Conservation (phyloP, 2,329 filamentous ascomycete species). For the Ceratocystis cacaofunesta region DNA sequence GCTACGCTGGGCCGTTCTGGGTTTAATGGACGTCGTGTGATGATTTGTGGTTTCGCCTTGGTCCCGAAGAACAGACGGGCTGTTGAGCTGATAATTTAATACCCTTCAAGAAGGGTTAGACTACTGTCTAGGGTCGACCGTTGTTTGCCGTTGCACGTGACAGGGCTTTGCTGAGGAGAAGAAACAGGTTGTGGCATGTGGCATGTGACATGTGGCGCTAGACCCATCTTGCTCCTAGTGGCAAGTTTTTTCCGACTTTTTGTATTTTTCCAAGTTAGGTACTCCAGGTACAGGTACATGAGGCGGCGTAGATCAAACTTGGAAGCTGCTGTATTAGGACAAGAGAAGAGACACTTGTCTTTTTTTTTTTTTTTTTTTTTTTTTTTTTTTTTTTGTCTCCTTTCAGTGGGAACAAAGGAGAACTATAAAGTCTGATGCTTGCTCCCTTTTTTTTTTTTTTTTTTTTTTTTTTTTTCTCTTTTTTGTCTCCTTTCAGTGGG, state of each 20-base stretch:
- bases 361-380: no score
- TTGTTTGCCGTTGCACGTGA: neutral
- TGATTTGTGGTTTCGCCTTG: no score
- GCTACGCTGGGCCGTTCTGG: neutral
- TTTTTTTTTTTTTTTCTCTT: no score
- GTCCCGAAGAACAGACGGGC: no score
- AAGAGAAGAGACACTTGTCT: neutral
- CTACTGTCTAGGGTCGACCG: neutral
- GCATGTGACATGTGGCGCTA: neutral
- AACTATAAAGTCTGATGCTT: no score
- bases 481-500: no score
- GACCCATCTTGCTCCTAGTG: neutral
- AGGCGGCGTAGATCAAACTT: neutral
- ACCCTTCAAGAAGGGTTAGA: neutral
- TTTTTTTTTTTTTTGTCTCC: no score
- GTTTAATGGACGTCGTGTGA: no score
- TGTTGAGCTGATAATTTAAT: neutral
- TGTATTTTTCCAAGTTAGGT: neutral
- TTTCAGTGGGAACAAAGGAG: no score
- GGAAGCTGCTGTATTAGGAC: neutral
- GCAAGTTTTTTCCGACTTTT: neutral
- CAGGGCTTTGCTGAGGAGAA: neutral
- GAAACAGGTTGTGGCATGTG: neutral
- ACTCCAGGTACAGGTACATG: neutral
- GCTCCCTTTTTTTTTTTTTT: no score